Base-by-base conservation (phyloP, 495 filamentous ascomycete species). In the Penicillium goetzii region DNA sequence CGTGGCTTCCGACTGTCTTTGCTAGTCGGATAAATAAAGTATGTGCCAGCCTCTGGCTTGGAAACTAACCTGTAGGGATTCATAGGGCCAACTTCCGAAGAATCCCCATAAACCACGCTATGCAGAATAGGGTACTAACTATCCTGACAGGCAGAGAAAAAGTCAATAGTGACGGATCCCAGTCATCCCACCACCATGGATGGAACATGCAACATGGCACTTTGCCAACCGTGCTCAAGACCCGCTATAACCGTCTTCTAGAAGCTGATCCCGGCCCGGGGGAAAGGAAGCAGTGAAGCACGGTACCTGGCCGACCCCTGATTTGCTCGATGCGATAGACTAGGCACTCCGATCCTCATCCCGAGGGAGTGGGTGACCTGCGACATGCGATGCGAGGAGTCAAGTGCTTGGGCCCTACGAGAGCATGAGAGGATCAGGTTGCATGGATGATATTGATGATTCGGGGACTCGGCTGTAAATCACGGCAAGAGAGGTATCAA, bases 101-200 rank as follows among this genome's bases (percentile, higher is more conserved):
- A 47, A 47, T 47, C 25, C 4, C 43, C 43, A 47, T 3, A 4
- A 14, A 4, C 9, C 28, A n/a, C 52, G 52, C 52, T 32, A 55
- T 55, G 52, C 52, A 34, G 52, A 21, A 55, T 19, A 55, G 52
- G 52, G 52, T 36, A 55, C 32, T 36, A 32, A 55, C 15, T 19
- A 36, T 55, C 52, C 52, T 55, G 52, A 19, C 52, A 21, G 52
- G 28, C 52, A 55, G 30, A 14, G 43, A 3, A 43, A 12, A 23
- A 23, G 12, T 34, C 36, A 40, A 40, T 40, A 11, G 19, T 25
- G n/a, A 25, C 17, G 3, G 38, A 12, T 47, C 8, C n/a, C n/a
- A n/a, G n/a, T n/a, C n/a, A n/a, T n/a, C n/a, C 43, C 19, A 23
- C 43, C 41, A 21, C 19, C 3, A 21, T 45, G 41, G 41, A 23